Conservation (phyloP, 192 early-diverging fungal genomes). For the Linnemannia hyalina region DNA sequence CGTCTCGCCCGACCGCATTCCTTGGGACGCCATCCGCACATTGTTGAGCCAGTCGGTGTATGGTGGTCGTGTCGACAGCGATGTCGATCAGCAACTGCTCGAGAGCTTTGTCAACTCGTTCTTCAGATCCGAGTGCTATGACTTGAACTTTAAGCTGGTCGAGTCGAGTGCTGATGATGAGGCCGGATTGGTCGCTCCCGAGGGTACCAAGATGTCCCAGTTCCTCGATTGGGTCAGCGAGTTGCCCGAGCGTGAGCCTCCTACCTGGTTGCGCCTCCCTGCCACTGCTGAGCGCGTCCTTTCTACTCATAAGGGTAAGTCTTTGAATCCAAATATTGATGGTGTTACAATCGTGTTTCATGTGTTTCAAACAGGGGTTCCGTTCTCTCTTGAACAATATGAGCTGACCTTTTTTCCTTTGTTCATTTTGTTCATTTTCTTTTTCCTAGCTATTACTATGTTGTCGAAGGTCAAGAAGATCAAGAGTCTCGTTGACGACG, state of each 20-base stretch:
- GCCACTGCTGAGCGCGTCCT: slow-evolving; percentile 93
- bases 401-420: background rate
- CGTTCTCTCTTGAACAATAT: too few relatives aligned
- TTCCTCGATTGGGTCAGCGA: slow-evolving; percentile 91
- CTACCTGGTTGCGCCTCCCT: slow-evolving; percentile 97
- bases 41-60: slow-evolving; percentile 93
- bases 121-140: slow-evolving; percentile 85
- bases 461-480: slow-evolving; percentile 90
- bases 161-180: slow-evolving; percentile 49
- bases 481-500: slow-evolving; percentile 85
- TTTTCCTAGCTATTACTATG: slow-evolving; percentile 71
- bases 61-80: slow-evolving; percentile 97
- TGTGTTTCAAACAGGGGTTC: background rate
- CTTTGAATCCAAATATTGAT: background rate
- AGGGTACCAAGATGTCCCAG: slow-evolving; percentile 86
- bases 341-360: too few relatives aligned
- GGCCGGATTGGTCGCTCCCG: slow-evolving; percentile 77
- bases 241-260: slow-evolving; percentile 93
- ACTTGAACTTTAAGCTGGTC: slow-evolving; percentile 85
- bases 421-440: slow-evolving; percentile 1
- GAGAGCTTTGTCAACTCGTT: slow-evolving; percentile 87
- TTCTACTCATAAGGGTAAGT: slow-evolving; percentile 81
- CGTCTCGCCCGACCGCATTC: slow-evolving; percentile 94
- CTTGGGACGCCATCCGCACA: slow-evolving; percentile 93
- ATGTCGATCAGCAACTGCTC: slow-evolving; percentile 88